Percentiles rank a stretch among this genome's conserved stretches.
These are phyloP conservation scores for Teratosphaeriaceae sp. DNA, from an alignment of 2,329 filamentous ascomycete species.

Conservation along the genomic window DNA sequence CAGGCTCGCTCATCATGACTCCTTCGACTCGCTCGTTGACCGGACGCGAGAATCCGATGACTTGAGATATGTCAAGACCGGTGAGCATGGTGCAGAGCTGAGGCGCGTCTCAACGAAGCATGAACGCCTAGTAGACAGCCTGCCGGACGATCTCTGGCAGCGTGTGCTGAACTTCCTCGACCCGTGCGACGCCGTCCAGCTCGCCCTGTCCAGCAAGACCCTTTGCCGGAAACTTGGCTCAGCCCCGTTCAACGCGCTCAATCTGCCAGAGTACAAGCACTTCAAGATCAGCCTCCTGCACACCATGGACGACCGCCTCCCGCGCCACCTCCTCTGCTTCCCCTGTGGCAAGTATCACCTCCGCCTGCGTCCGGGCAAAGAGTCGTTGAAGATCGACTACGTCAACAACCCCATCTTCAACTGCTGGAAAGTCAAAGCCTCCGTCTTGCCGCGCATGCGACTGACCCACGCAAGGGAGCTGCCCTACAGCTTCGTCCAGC, in stretches of 20 bases:
- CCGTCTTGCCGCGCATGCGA: slow-evolving; percentile 46
- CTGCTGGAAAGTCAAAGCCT: slow-evolving; percentile 48
- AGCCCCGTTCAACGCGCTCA: slow-evolving; percentile 34
- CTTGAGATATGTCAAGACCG: slow-evolving; percentile 13
- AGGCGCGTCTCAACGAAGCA: slow-evolving; percentile 10
- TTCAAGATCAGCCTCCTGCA: slow-evolving; percentile 47
- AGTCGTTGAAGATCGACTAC: slow-evolving; percentile 47
- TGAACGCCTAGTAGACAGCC: slow-evolving; percentile 39
- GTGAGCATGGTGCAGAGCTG: slow-evolving; percentile 3
- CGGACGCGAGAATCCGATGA: slow-evolving; percentile 9
- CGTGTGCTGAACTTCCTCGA: slow-evolving; percentile 36
- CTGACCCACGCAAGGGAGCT: slow-evolving; percentile 50
- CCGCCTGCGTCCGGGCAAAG: slow-evolving; percentile 46
- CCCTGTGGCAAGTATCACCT: slow-evolving; percentile 51
- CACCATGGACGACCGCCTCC: slow-evolving; percentile 45
- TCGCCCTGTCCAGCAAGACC: slow-evolving; percentile 44
- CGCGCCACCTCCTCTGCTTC: slow-evolving; percentile 54
- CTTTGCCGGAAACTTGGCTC: slow-evolving; percentile 39
- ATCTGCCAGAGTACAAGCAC: slow-evolving; percentile 37
- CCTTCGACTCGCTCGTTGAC: slow-evolving; percentile 29
- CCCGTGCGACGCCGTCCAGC: slow-evolving; percentile 42
- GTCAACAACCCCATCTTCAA: slow-evolving; percentile 51
- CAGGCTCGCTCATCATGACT: slow-evolving; percentile 30
- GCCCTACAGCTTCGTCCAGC: slow-evolving; percentile 53
- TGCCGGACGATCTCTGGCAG: slow-evolving; percentile 43